A percentile compares a stretch with the other conserved stretches of the same genome.
These are phyloP conservation scores for Penicillium odoratum DNA, from an alignment of 495 filamentous ascomycete genomes.

Conservation along the genomic window DNA sequence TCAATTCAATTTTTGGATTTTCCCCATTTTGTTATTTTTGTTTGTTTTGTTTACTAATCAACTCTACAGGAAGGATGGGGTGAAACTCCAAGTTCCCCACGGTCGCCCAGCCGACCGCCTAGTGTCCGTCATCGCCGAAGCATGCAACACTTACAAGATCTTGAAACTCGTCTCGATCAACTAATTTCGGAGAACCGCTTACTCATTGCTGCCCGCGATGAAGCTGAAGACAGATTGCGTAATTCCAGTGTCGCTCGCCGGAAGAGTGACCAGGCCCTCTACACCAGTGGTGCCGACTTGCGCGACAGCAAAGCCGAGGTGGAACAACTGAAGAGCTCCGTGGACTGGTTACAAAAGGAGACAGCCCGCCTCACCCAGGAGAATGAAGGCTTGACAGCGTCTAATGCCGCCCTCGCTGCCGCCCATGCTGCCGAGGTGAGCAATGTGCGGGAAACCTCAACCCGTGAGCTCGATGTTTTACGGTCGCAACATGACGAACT, in stretches of 20 bases:
- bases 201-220: conserved; percentile 68
- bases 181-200: conserved; percentile 77
- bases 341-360: conserved; percentile 78
- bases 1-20: conserved; percentile 18
- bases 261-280: conserved; percentile 57
- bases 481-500: conserved; percentile 59
- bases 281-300: conserved; percentile 55
- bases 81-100: conserved; percentile 85
- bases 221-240: conserved; percentile 62
- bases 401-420: conserved; percentile 64
- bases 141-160: conserved; percentile 86
- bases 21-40: conserved; percentile 17
- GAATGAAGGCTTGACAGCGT: conserved; percentile 69
- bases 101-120: conserved; percentile 91
- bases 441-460: conserved; percentile 50
- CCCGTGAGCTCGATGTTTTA: conserved; percentile 63
- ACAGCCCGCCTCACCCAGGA: conserved; percentile 69
- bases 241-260: conserved; percentile 55
- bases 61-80: conserved; percentile 82
- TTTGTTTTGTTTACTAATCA: conserved; percentile 31
- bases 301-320: conserved; percentile 73
- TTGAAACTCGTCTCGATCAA: conserved; percentile 74
- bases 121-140: conserved; percentile 94
- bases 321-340: conserved; percentile 69
- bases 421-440: conserved; percentile 66